Evolutionary conservation across 2,329 filamentous ascomycete species (phyloP).

Genomic region (Diaporthe longicolla): DNA sequence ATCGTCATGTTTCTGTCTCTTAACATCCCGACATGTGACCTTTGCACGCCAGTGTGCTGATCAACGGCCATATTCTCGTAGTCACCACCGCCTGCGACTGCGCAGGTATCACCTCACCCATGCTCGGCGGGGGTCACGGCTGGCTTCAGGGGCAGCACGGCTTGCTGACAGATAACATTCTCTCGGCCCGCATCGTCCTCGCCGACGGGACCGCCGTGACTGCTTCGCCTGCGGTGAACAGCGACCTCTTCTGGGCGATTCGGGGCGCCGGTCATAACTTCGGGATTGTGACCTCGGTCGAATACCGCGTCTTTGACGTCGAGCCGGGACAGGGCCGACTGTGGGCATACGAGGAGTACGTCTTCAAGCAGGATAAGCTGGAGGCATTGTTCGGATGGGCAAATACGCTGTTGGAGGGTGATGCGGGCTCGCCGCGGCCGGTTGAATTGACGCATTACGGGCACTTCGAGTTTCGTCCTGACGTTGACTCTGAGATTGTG

Average conservation of each 20-base stretch:
- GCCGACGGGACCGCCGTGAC: constrained; percentile 25
- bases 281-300: constrained; percentile 18
- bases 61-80: background rate
- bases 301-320: constrained; percentile 22
- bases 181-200: constrained; percentile 17
- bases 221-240: background rate
- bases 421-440: constrained; percentile 12
- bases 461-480: constrained; percentile 12
- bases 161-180: constrained; percentile 19
- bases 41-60: background rate
- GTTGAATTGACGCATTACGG: constrained; percentile 35
- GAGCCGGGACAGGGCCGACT: constrained; percentile 2
- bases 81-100: constrained; percentile 27
- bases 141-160: constrained; percentile 33
- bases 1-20: background rate
- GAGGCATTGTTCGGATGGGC: constrained; percentile 26
- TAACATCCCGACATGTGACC: too few relatives aligned
- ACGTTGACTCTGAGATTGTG: constrained; percentile 3
- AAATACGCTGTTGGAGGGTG: constrained; percentile 9
- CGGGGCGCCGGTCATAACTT: constrained; percentile 47
- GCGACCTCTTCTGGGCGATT: constrained; percentile 63
- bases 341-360: constrained; percentile 32
- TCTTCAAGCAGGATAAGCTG: constrained; percentile 34
- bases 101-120: constrained; percentile 26
- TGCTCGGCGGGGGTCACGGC: constrained; percentile 33